These are phyloP conservation scores for Leptographium galeiforme DNA, from an alignment of 2,329 filamentous ascomycete species.

Conservation along the genomic window DNA sequence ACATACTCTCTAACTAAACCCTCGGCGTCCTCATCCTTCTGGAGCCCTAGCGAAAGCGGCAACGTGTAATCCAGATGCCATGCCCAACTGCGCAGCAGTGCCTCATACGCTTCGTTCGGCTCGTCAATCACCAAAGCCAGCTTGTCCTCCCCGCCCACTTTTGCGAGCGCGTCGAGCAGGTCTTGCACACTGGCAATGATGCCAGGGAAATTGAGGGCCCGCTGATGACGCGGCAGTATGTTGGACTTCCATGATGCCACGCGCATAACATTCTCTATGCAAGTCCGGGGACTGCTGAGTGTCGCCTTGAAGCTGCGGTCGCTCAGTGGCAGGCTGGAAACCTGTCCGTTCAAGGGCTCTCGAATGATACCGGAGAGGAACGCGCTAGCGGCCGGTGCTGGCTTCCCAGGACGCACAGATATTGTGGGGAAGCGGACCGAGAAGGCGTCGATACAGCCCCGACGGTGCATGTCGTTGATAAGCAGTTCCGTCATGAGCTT, in stretches of 20 bases:
- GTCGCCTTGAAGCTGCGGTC: conserved; percentile 38
- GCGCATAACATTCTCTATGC: conserved; percentile 39
- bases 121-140: conserved; percentile 39
- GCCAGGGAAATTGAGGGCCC: conserved; percentile 45
- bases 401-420: conserved; percentile 44
- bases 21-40: conserved; percentile 37
- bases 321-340: conserved; percentile 37
- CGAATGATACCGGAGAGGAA: conserved; percentile 52
- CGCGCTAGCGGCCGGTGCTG: conserved; percentile 47
- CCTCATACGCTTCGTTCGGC: conserved; percentile 37
- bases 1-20: conserved; percentile 42
- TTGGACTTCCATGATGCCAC: conserved; percentile 24
- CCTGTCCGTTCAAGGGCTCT: conserved; percentile 42
- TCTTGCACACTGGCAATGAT: conserved; percentile 44
- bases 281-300: conserved; percentile 37
- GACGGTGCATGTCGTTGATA: conserved; percentile 49
- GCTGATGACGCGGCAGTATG: conserved; percentile 29
- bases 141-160: conserved; percentile 40
- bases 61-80: conserved; percentile 40
- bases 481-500: conserved; percentile 50
- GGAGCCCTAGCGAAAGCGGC: conserved; percentile 36
- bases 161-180: conserved; percentile 43
- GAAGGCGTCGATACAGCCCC: conserved; percentile 44
- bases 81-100: conserved; percentile 47
- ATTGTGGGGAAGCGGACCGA: conserved; percentile 48